A percentile compares a stretch with the other conserved stretches of the same genome.
Conservation (phyloP, 176 grass and related monocot genomes). For the Bonia amplexicaulis region DNA sequence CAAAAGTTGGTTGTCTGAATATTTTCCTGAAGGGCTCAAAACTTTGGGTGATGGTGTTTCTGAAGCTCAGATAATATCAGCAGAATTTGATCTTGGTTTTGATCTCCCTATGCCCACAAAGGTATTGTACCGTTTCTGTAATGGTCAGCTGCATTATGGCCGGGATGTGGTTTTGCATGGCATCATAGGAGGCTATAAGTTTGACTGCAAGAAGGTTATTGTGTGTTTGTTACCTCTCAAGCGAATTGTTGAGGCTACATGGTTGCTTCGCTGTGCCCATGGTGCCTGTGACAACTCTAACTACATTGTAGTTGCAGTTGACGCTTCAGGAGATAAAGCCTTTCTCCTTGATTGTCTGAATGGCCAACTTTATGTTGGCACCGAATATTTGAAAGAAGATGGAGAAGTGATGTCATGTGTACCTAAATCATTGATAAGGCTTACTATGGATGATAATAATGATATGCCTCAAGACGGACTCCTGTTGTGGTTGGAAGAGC, state of each 20-base stretch:
- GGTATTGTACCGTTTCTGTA: slow-evolving; percentile 53
- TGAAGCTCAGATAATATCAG: slow-evolving; percentile 24
- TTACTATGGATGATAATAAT: background rate
- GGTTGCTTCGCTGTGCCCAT: background rate
- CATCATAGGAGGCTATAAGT: slow-evolving; percentile 57
- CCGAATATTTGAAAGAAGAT: slow-evolving; percentile 11
- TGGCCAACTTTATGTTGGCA: slow-evolving; percentile 58
- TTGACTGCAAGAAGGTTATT: slow-evolving; percentile 25
- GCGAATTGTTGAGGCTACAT: slow-evolving; percentile 5
- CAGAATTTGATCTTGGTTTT: slow-evolving; percentile 27
- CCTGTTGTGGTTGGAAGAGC: slow-evolving; percentile 59
- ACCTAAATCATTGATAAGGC: slow-evolving; percentile 35
- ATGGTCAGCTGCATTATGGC: slow-evolving; percentile 38
- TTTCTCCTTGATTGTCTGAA: slow-evolving; percentile 44
- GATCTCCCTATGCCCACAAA: slow-evolving; percentile 47
- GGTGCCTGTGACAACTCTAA: slow-evolving; percentile 11
- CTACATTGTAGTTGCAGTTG: slow-evolving; percentile 31
- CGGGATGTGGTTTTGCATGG: background rate
- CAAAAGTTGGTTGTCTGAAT: slow-evolving; percentile 39
- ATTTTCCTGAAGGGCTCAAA: slow-evolving; percentile 38
- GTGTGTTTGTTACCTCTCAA: slow-evolving; percentile 49
- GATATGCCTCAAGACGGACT: slow-evolving; percentile 45
- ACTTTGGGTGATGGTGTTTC: slow-evolving; percentile 39
- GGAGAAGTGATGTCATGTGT: slow-evolving; percentile 50
- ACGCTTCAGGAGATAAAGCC: slow-evolving; percentile 7